A percentile compares a stretch with the other conserved stretches of the same genome.
Conservation (phyloP, 345 rosid species). For the Acer campestre region DNA sequence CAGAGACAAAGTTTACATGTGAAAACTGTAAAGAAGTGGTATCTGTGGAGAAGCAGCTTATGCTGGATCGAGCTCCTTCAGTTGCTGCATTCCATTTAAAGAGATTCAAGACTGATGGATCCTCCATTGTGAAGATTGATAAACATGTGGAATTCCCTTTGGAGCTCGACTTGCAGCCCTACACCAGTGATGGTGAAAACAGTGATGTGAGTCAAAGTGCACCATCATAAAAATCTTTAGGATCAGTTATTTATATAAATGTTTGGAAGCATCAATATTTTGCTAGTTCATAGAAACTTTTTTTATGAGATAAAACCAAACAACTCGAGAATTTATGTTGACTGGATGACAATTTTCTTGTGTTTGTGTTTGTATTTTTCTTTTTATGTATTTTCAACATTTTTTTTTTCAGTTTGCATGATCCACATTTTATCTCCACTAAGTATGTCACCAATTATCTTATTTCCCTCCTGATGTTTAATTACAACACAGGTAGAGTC, state of each 20-base stretch:
- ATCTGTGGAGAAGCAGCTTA: conserved; percentile 73
- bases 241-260: background rate
- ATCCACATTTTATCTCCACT: background rate
- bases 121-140: conserved; percentile 62
- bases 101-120: conserved; percentile 84
- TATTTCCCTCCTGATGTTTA: conserved; percentile 10
- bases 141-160: conserved; percentile 78
- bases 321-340: background rate
- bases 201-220: conserved; percentile 42
- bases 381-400: background rate
- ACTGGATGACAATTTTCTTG: background rate
- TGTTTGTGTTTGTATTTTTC: background rate
- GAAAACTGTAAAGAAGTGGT: conserved; percentile 69
- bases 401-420: background rate
- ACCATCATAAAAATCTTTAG: background rate
- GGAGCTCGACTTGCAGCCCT: conserved; percentile 80
- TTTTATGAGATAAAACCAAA: background rate
- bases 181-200: conserved; percentile 31
- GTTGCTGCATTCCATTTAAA: conserved; percentile 81
- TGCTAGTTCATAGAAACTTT: background rate
- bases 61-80: conserved; percentile 64
- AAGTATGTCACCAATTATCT: background rate
- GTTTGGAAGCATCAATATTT: no score
- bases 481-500: conserved; percentile 42
- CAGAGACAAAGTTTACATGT: conserved; percentile 57